These are phyloP conservation scores for Gleditsia sinensis DNA, from an alignment of 306 rosid species.

Conservation along the genomic window DNA sequence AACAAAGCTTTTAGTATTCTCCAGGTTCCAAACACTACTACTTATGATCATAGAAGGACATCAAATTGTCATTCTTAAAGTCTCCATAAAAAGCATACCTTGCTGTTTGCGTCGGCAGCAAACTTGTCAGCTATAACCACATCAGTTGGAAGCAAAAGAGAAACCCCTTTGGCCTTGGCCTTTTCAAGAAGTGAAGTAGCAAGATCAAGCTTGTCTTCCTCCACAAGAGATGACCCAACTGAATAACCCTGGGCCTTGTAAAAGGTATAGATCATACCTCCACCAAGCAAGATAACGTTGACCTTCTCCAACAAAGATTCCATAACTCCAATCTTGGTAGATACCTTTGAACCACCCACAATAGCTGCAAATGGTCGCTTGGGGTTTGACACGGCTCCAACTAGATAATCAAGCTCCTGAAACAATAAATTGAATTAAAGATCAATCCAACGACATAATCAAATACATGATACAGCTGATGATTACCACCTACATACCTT, in stretches of 20 bases:
- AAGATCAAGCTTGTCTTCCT: conserved; percentile 80
- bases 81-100: conserved; percentile 48
- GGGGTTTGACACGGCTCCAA: conserved; percentile 86
- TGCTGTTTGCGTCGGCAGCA: conserved; percentile 86
- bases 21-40: neutral
- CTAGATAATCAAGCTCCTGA: conserved; percentile 94
- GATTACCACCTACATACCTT: conserved; percentile 58
- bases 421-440: conserved; percentile 27
- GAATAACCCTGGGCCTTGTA: conserved; percentile 93
- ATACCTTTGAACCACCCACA: conserved; percentile 95
- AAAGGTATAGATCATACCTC: conserved; percentile 92
- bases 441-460: conserved; percentile 13
- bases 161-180: conserved; percentile 88
- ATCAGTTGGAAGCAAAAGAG: conserved; percentile 87
- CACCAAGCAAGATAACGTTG: conserved; percentile 79
- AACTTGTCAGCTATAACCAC: conserved; percentile 89
- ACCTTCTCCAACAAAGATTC: conserved; percentile 89
- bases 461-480: neutral
- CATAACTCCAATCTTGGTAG: conserved; percentile 88
- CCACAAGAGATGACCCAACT: conserved; percentile 91
- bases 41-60: neutral
- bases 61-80: neutral
- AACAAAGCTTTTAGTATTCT: neutral
- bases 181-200: conserved; percentile 75
- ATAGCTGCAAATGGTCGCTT: conserved; percentile 96